phyloP scores from a whole-genome alignment of 78 protist genomes.

The Dictyostelium brefeldianum region DNA sequence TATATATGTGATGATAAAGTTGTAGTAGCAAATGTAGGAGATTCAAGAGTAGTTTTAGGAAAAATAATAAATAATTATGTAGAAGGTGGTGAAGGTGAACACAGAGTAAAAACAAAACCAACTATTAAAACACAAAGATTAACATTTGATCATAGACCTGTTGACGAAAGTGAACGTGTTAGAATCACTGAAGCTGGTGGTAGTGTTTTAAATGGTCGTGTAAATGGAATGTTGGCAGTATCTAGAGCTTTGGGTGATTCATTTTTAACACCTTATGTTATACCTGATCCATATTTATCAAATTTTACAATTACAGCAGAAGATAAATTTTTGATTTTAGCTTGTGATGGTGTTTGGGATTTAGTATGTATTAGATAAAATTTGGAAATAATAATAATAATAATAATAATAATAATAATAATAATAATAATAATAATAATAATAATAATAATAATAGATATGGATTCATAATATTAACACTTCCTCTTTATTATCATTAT shows the following conservation, averaged over 20 bases:
- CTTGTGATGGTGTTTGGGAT: conserved; percentile 86
- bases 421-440: background rate
- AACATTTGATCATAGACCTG: conserved; percentile 74
- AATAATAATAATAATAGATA: too few relatives aligned
- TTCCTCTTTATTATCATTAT: background rate
- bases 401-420: too few relatives aligned
- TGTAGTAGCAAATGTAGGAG: conserved; percentile 67
- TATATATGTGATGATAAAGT: conserved; percentile 40
- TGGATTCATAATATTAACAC: background rate
- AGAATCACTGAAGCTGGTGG: conserved; percentile 64
- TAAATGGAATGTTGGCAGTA: conserved; percentile 80
- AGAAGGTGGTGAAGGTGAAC: background rate
- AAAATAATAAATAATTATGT: background rate
- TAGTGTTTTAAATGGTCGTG: conserved; percentile 75
- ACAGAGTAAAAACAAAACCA: background rate
- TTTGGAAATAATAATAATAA: too few relatives aligned
- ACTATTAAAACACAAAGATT: conserved; percentile 14
- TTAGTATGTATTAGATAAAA: conserved; percentile 1
- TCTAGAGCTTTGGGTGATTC: conserved; percentile 76
- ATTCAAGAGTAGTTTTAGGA: conserved; percentile 63
- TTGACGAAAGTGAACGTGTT: conserved; percentile 52
- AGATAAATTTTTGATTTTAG: conserved; percentile 67
- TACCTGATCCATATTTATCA: conserved; percentile 32
- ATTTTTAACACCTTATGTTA: conserved; percentile 66
- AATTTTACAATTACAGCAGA: conserved; percentile 22